phyloP scores from a whole-genome alignment of 768 basidiomycete genomes.

The Suillus bovinus region DNA sequence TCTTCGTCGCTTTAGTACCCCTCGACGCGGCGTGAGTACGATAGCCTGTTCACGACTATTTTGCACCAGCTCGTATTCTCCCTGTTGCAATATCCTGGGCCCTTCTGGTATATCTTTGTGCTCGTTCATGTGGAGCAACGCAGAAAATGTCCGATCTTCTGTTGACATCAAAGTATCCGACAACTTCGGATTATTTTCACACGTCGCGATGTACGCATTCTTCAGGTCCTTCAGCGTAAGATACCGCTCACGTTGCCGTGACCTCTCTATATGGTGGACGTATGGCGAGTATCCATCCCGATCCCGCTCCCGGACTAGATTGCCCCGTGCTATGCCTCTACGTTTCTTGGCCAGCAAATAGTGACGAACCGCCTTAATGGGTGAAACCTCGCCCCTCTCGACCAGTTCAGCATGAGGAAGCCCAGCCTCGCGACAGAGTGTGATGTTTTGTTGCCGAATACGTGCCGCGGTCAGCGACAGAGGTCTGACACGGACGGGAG shows the following conservation, averaged over 20 bases:
- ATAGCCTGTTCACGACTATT: slow-evolving; percentile 31
- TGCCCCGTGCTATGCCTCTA: slow-evolving; percentile 5
- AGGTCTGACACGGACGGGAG: background rate
- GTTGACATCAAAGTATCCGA: slow-evolving; percentile 1
- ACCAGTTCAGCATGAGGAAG: slow-evolving; percentile 4
- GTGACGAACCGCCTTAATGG: slow-evolving; percentile 1
- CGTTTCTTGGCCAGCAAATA: slow-evolving; percentile 14
- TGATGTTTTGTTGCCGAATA: slow-evolving; percentile 17
- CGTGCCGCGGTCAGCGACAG: slow-evolving; percentile 2
- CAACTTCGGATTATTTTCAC: slow-evolving; percentile 16
- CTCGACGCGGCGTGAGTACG: slow-evolving; percentile 22
- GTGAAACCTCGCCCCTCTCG: slow-evolving; percentile 2
- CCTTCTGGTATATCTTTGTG: slow-evolving; percentile 14
- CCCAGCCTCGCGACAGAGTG: background rate
- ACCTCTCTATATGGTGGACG: slow-evolving; percentile 26
- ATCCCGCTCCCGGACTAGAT: slow-evolving; percentile 18
- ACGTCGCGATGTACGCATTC: slow-evolving; percentile 29
- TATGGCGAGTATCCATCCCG: slow-evolving; percentile 22
- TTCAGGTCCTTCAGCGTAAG: slow-evolving; percentile 29
- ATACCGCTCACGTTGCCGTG: slow-evolving; percentile 26
- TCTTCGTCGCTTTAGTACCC: slow-evolving; percentile 31
- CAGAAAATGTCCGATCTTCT: slow-evolving; percentile 12
- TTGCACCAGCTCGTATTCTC: slow-evolving; percentile 27
- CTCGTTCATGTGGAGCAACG: slow-evolving; percentile 9
- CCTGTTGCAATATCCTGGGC: slow-evolving; percentile 21